phyloP scores from a whole-genome alignment of 305 asterid species.

The Withania somnifera region DNA sequence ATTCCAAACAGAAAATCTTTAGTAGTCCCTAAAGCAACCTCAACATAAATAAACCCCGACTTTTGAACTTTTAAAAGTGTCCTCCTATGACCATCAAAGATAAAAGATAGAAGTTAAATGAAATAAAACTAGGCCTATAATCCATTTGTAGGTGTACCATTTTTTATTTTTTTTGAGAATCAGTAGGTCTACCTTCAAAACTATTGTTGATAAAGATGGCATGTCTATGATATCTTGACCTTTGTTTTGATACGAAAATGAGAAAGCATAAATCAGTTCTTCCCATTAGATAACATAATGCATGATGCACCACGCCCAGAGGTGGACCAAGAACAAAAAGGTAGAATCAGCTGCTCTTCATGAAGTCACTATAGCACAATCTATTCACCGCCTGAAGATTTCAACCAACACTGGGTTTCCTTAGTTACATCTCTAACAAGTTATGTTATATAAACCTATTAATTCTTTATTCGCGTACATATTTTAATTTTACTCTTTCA shows the following conservation, averaged over 20 bases:
- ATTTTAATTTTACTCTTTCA: too few species aligned
- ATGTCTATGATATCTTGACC: background rate
- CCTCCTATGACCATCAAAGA: background rate
- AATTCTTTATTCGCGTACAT: too few species aligned
- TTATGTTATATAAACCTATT: too few species aligned
- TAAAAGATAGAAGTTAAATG: background rate
- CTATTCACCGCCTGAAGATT: too few species aligned
- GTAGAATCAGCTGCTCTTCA: too few species aligned
- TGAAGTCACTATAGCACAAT: too few species aligned
- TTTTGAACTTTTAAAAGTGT: background rate
- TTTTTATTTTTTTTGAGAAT: background rate
- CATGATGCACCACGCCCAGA: background rate
- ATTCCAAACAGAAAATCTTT: background rate
- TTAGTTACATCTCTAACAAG: too few species aligned
- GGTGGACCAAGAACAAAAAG: too few species aligned
- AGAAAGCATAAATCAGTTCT: background rate
- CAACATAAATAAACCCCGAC: background rate
- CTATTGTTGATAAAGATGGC: background rate
- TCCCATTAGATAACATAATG: background rate
- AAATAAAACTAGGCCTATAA: background rate
- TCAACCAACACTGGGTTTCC: too few species aligned
- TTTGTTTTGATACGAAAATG: background rate
- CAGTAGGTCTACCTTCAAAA: background rate
- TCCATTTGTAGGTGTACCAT: background rate
- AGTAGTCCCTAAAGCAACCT: background rate